phyloP scores from a whole-genome alignment of 1,139 yeast genomes.

The Lodderomyces metapsilosis region DNA sequence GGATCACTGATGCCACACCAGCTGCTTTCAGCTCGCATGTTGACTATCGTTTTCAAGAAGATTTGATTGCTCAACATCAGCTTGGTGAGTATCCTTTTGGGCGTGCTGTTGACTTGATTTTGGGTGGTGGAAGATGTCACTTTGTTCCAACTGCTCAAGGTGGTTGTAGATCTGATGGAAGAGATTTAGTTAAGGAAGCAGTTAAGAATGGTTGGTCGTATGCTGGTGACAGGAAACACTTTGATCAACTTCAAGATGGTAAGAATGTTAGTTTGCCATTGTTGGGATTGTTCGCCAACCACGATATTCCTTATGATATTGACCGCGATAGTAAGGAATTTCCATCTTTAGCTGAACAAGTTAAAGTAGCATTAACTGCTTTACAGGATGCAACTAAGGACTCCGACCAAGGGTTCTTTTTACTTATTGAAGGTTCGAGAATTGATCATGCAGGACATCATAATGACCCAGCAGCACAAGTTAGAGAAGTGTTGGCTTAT shows the following conservation, averaged over 20 bases:
- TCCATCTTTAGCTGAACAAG: constrained; percentile 76
- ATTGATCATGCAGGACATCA: constrained; percentile 92
- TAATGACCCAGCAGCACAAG: constrained; percentile 62
- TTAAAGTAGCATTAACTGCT: constrained; percentile 66
- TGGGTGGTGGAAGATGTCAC: constrained; percentile 90
- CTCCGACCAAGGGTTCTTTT: constrained; percentile 76
- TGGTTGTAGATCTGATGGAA: constrained; percentile 71
- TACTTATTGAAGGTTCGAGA: constrained; percentile 82
- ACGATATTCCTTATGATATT: constrained; percentile 76
- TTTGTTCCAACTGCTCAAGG: constrained; percentile 49
- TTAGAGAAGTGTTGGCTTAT: constrained; percentile 51
- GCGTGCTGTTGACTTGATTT: constrained; percentile 70
- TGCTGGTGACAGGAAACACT: constrained; percentile 54
- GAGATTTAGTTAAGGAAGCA: constrained; percentile 64
- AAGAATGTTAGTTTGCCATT: constrained; percentile 67
- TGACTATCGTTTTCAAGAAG: constrained; percentile 70
- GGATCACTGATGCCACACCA: constrained; percentile 76
- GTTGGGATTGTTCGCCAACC: constrained; percentile 65
- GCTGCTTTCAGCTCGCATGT: constrained; percentile 84
- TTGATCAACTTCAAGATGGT: constrained; percentile 52
- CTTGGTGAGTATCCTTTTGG: constrained; percentile 74
- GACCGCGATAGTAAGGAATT: constrained; percentile 58
- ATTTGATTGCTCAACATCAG: constrained; percentile 81
- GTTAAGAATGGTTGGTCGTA: constrained; percentile 53
- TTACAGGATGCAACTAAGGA: constrained; percentile 62